Base-by-base conservation (phyloP, 2,329 filamentous ascomycete genomes). In the Biscogniauxia mediterranea region DNA sequence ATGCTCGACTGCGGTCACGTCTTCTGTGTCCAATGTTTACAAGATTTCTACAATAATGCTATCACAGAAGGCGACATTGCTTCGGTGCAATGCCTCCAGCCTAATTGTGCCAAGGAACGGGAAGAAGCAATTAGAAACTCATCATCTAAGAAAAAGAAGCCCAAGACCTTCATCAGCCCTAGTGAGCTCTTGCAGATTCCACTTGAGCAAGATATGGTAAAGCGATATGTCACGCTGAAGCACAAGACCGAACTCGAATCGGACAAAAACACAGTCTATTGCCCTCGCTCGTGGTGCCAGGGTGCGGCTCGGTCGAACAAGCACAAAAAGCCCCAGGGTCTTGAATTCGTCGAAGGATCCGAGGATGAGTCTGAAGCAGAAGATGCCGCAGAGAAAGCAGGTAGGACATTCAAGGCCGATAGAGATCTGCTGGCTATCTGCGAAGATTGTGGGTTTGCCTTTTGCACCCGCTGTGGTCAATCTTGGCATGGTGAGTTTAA, bases 401-500 rank as follows among this genome's bases (percentile, higher is more conserved):
- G 68, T 4, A 66, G 71, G 58, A 69, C 64, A 15, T 59, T 60
- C 7, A 64, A 69, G 4, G 55, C 60, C 26, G 66, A 64, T 15
- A 64, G 69, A 0, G 90, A 95, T 56, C 84, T 91, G 9, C 80
- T 98, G 0, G 85, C 88, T 26, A 88, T 98, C 53, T 99, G 95
- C 75, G 91, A 93, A 73, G 91, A 96, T 72, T 98, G 93, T 77
- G 81, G 82, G 11, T 92, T 95, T 69, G 94, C 95, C 13, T 99
- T 99, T 74, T 99, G 95, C 77, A 80, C 77, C 64, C 80, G 84
- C 55, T 89, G 86, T 67, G 75, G 71, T 21, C 84, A 90, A 71
- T 89, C 91, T n/a, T 99, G 95, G 95, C 95, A 99, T 73, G 95
- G 95, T 63, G 91, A 95, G 67, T 89, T 93, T 65, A 78, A 80